A percentile compares a stretch with the other conserved stretches of the same genome.
Conservation (phyloP, 2,329 filamentous ascomycete genomes). For the Didymella keratinophila region DNA sequence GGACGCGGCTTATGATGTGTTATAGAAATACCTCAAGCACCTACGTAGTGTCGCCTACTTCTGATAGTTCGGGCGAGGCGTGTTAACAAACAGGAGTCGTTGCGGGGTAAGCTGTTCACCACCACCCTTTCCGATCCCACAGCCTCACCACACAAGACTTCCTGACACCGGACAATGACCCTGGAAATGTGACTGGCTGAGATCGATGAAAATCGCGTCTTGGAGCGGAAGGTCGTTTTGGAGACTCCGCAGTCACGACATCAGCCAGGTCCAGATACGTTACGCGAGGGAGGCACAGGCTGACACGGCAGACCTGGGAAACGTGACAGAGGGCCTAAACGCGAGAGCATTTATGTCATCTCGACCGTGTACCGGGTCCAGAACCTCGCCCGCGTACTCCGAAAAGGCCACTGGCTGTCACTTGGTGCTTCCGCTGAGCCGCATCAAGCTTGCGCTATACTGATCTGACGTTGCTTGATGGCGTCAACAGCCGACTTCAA, state of each 20-base stretch:
- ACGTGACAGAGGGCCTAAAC: neutral
- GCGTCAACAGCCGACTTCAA: constrained; percentile 42
- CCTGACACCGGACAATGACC: neutral
- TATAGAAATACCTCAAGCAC: constrained; percentile 2
- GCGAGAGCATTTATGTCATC: neutral
- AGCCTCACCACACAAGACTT: neutral
- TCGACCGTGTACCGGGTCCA: neutral
- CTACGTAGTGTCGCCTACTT: constrained; percentile 3
- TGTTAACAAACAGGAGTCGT: constrained; percentile 1
- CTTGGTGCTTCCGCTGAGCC: neutral
- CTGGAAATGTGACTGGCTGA: neutral
- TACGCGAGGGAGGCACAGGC: constrained; percentile 4
- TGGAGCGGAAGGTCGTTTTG: neutral
- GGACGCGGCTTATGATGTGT: neutral
- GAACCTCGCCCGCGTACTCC: neutral
- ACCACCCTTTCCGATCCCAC: constrained; percentile 1
- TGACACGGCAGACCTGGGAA: constrained; percentile 1
- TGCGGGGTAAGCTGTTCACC: constrained; percentile 18
- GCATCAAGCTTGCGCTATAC: constrained; percentile 5
- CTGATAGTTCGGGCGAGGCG: constrained; percentile 4
- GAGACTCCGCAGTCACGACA: constrained; percentile 3
- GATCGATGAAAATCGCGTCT: neutral
- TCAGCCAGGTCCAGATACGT: constrained; percentile 4
- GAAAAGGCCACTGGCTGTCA: neutral
- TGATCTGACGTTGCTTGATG: constrained; percentile 26